A percentile compares a stretch with the other conserved stretches of the same genome.
phyloP scores from a whole-genome alignment of 768 basidiomycete genomes.

The Tulasnella sp. region DNA sequence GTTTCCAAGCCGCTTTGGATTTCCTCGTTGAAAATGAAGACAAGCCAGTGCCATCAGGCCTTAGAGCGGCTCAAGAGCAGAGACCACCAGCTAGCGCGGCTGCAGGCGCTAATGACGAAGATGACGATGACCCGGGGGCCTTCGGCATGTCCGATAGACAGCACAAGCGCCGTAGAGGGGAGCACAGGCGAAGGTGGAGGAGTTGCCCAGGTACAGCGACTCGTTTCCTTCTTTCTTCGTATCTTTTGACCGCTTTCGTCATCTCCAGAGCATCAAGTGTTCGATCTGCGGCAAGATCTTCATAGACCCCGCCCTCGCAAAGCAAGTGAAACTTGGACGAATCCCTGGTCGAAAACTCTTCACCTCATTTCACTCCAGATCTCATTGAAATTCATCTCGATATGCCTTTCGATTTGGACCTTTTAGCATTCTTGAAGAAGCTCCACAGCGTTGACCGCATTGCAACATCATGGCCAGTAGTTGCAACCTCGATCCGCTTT shows the following conservation, averaged over 20 bases:
- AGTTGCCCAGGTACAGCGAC: slow-evolving; percentile 14
- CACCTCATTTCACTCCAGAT: too few species aligned
- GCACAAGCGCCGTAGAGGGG: slow-evolving; percentile 40
- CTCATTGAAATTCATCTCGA: too few species aligned
- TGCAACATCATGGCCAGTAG: too few species aligned
- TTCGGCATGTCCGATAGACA: slow-evolving; percentile 49
- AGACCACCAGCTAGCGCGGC: slow-evolving; percentile 50
- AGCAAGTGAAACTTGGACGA: not conserved
- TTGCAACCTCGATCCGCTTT: too few species aligned
- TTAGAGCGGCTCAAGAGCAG: slow-evolving; percentile 47
- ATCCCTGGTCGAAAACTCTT: not conserved
- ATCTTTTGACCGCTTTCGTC: not conserved
- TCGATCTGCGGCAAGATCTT: slow-evolving; percentile 84
- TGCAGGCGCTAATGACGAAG: slow-evolving; percentile 48
- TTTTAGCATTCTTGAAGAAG: too few species aligned
- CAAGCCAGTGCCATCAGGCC: slow-evolving; percentile 68
- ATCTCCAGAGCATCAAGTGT: slow-evolving; percentile 75
- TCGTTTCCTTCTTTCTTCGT: not conserved
- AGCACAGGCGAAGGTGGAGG: slow-evolving; percentile 66
- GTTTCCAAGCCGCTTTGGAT: slow-evolving; percentile 91
- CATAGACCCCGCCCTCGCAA: slow-evolving; percentile 81
- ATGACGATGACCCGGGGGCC: slow-evolving; percentile 70
- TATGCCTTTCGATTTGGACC: too few species aligned
- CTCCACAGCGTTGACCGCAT: too few species aligned
- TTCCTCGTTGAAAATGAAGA: slow-evolving; percentile 81